Percentiles rank a stretch among this genome's conserved stretches.
phyloP scores from a whole-genome alignment of 495 filamentous ascomycete species.

The Darksidea phi region DNA sequence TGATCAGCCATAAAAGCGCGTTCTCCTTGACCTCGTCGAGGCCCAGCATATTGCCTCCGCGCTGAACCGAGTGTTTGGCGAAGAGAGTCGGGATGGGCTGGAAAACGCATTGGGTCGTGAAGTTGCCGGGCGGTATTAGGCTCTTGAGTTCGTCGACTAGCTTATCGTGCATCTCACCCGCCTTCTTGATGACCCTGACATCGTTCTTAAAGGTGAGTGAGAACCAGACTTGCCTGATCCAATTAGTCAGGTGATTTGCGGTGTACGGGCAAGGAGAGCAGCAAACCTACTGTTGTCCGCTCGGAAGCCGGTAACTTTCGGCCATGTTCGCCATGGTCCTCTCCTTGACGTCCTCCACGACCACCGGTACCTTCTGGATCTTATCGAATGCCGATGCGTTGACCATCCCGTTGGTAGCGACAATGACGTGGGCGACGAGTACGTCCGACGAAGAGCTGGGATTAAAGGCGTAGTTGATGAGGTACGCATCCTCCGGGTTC shows the following conservation, averaged over 20 bases:
- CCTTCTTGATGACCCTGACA: not conserved
- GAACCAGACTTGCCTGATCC: constrained; percentile 8
- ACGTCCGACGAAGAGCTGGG: constrained; percentile 10
- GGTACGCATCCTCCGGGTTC: constrained; percentile 19
- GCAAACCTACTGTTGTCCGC: constrained; percentile 11
- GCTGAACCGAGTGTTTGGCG: not conserved
- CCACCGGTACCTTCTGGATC: constrained; percentile 12
- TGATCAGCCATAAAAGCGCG: constrained; percentile 38
- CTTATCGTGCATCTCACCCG: not conserved
- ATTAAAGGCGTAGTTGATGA: constrained; percentile 21
- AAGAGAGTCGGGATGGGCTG: not conserved
- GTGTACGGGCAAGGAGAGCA: not conserved
- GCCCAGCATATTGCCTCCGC: constrained; percentile 37
- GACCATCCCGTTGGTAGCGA: constrained; percentile 18
- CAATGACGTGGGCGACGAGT: constrained; percentile 14
- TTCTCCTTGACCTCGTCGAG: constrained; percentile 19
- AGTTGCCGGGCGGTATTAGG: not conserved
- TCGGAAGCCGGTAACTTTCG: constrained; percentile 10
- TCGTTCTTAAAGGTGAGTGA: constrained; percentile 7
- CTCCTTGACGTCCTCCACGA: constrained; percentile 20
- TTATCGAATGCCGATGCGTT: constrained; percentile 24
- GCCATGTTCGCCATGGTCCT: constrained; percentile 19
- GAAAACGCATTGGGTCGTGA: not conserved
- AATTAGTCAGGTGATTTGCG: not conserved
- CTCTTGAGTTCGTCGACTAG: not conserved